Percentiles rank a stretch among this genome's conserved stretches.
phyloP scores from a whole-genome alignment of 2,329 filamentous ascomycete genomes.

The Cladosporium oxysporum region DNA sequence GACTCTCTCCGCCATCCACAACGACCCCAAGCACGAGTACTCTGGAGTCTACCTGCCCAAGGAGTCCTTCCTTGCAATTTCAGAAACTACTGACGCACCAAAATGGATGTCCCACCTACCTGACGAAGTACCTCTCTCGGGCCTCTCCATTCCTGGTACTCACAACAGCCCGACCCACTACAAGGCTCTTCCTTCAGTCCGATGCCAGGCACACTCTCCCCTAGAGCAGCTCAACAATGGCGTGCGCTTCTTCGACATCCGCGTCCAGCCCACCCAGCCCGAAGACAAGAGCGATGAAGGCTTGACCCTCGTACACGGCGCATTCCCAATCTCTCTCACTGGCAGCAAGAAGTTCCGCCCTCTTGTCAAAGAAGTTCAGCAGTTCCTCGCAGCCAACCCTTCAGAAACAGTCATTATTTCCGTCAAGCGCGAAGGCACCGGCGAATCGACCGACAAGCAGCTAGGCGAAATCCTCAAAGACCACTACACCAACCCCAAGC shows the following conservation, averaged over 20 bases:
- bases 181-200: constrained; percentile 83
- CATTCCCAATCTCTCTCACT: constrained; percentile 83
- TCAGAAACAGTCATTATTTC: constrained; percentile 83
- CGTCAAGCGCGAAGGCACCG: constrained; percentile 87
- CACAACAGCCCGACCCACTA: constrained; percentile 91
- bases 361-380: constrained; percentile 67
- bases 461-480: constrained; percentile 71
- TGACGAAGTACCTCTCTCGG: constrained; percentile 71
- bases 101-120: constrained; percentile 80
- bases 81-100: constrained; percentile 68
- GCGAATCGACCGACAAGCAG: constrained; percentile 75
- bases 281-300: constrained; percentile 61
- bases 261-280: constrained; percentile 67
- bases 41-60: constrained; percentile 42
- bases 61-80: constrained; percentile 56
- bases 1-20: constrained; percentile 41
- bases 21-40: constrained; percentile 43
- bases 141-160: constrained; percentile 88
- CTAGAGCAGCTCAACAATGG: constrained; percentile 81
- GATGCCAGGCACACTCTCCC: constrained; percentile 82
- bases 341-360: constrained; percentile 77
- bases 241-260: constrained; percentile 90
- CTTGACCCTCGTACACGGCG: constrained; percentile 82
- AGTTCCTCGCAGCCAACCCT: constrained; percentile 75
- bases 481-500: constrained; percentile 65